These are phyloP conservation scores for Lactarius akahatsu DNA, from an alignment of 768 basidiomycete species.

Conservation along the genomic window DNA sequence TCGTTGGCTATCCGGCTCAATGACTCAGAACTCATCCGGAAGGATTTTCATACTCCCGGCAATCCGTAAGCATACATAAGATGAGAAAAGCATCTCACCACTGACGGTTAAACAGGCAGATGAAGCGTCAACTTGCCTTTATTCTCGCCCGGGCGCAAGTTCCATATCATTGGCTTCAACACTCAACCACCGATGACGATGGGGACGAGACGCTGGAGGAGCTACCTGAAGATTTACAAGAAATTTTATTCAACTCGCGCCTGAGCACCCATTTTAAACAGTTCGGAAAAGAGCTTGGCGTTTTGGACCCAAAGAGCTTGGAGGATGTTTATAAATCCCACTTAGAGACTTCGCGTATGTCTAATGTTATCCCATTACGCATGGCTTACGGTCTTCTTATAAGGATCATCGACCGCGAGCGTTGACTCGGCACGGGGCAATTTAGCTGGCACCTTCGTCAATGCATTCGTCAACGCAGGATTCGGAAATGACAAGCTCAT, in stretches of 20 bases:
- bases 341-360: slow-evolving; percentile 81
- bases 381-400: background rate
- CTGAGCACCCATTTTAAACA: slow-evolving; percentile 82
- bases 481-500: slow-evolving; percentile 99
- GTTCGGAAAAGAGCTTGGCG: slow-evolving; percentile 93
- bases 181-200: slow-evolving; percentile 50
- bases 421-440: slow-evolving; percentile 95
- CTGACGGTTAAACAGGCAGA: slow-evolving; percentile 48
- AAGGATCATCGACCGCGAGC: slow-evolving; percentile 67
- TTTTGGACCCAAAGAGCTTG: slow-evolving; percentile 82
- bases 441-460: slow-evolving; percentile 95
- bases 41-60: slow-evolving; percentile 86
- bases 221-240: slow-evolving; percentile 76
- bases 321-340: slow-evolving; percentile 99
- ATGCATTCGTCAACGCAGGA: slow-evolving; percentile 97
- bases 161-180: slow-evolving; percentile 84
- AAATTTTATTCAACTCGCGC: slow-evolving; percentile 82
- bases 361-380: background rate
- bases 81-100: background rate
- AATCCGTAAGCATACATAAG: slow-evolving; percentile 63
- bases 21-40: slow-evolving; percentile 73
- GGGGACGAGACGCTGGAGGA: slow-evolving; percentile 57
- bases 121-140: slow-evolving; percentile 95
- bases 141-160: slow-evolving; percentile 90
- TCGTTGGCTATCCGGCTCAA: slow-evolving; percentile 81